Base-by-base conservation (phyloP, 2,329 filamentous ascomycete genomes). In the Nannizziopsis arthrosporioides region DNA sequence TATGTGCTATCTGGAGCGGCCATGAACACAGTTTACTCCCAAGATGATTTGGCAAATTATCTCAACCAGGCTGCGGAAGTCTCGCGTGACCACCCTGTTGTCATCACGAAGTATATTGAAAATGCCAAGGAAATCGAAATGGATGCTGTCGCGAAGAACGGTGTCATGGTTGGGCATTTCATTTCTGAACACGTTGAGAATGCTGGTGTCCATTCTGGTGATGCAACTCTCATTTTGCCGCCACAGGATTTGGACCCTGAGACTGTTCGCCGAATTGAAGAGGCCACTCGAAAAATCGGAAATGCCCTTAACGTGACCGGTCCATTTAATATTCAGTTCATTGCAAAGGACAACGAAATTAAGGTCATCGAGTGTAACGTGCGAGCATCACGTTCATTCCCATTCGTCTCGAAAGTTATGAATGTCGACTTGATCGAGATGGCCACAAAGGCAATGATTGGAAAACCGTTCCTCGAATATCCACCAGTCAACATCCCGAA, bases 351-450 rank as follows among this genome's bases (percentile, higher is more conserved):
- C 66, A 96, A 96, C 65, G 90, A 96, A 57, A 96, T 98, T 74
- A 96, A 96, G 75, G 92, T 98, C 56, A 98, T 98, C 55, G 92
- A 98, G 71, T 96, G 92, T 70, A 98, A 98, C 61, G 92, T 96
- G 52, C 83, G 92, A 54, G 92, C 92, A 12, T 95, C 92, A 40
- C 80, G 92, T 55, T 96, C 90, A 0, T 95, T 95, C 76, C 92
- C 92, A 53, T 98, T 98, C 63, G 89, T 96, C 12, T 95, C 89
- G 55, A 98, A 98, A 74, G 87, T 94, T 56, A 96, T 94, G 86
- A 89, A 89, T 44, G 85, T 95, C 45, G 90, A 98, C 63, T 75
- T 98, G 54, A 95, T 98, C 56, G 90, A 95, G 73, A 88, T 98
- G 86, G 92, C 92, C 22, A 96, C 92, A 57, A 94, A 93, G 73